phyloP scores from a whole-genome alignment of 1,139 yeast species.

The Blastobotrys niveus region DNA sequence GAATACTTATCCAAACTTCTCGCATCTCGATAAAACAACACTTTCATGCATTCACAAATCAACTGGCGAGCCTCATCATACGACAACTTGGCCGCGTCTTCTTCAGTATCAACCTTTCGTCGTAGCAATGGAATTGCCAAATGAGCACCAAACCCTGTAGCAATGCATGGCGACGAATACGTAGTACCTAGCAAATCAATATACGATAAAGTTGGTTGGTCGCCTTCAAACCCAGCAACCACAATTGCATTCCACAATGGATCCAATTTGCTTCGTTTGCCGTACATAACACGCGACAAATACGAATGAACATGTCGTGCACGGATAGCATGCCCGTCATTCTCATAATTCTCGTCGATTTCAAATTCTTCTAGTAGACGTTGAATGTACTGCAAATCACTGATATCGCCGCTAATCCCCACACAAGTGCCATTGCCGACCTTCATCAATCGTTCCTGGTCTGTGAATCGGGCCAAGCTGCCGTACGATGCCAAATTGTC shows the following conservation, averaged over 20 bases:
- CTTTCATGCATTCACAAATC: constrained; percentile 85
- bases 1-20: constrained; percentile 84
- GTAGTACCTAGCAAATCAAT: constrained; percentile 91
- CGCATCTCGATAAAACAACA: constrained; percentile 92
- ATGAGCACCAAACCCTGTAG: constrained; percentile 96
- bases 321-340: constrained; percentile 67
- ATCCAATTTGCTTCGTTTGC: constrained; percentile 85
- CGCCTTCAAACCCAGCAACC: constrained; percentile 79
- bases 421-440: constrained; percentile 86
- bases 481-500: constrained; percentile 95
- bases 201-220: constrained; percentile 62
- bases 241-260: constrained; percentile 94
- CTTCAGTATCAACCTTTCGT: constrained; percentile 72
- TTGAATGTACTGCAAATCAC: constrained; percentile 84
- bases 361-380: constrained; percentile 73
- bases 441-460: constrained; percentile 74
- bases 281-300: constrained; percentile 75
- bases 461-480: constrained; percentile 77
- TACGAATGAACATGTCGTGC: constrained; percentile 89
- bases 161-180: constrained; percentile 80
- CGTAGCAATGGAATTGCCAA: constrained; percentile 89
- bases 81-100: constrained; percentile 58
- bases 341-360: constrained; percentile 72
- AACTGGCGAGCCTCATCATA: constrained; percentile 72
- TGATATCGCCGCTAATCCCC: constrained; percentile 91